Percentiles rank a stretch among this genome's conserved stretches.
These are phyloP conservation scores for Tolypocladium inflatum DNA, from an alignment of 2,329 filamentous ascomycete species.

Conservation along the genomic window DNA sequence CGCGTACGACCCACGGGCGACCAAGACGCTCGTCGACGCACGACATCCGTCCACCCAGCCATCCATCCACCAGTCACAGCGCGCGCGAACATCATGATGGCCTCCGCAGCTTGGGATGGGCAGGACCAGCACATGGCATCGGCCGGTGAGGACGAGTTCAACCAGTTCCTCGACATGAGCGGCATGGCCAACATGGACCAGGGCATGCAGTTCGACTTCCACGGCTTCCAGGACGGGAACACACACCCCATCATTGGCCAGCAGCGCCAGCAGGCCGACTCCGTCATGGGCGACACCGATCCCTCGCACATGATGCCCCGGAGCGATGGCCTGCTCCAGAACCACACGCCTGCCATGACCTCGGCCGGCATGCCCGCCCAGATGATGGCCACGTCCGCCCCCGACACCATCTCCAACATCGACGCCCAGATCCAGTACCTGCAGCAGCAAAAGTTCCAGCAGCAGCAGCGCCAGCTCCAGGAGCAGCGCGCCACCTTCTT, in stretches of 20 bases:
- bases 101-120: constrained; percentile 43
- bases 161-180: constrained; percentile 54
- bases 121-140: constrained; percentile 46
- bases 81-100: background rate
- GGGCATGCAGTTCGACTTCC: constrained; percentile 50
- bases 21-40: background rate
- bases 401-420: constrained; percentile 48
- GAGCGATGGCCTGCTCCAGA: constrained; percentile 27
- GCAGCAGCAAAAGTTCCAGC: constrained; percentile 53
- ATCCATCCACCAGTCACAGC: background rate
- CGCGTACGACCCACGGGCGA: background rate
- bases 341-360: constrained; percentile 39
- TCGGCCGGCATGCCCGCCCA: constrained; percentile 35
- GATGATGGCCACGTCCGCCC: constrained; percentile 28
- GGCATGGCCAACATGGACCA: constrained; percentile 43
- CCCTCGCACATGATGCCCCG: constrained; percentile 18
- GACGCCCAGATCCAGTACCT: constrained; percentile 59
- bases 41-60: background rate
- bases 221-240: constrained; percentile 37
- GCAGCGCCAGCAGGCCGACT: constrained; percentile 20
- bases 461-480: constrained; percentile 48
- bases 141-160: constrained; percentile 49
- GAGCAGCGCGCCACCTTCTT: constrained; percentile 50
- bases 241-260: constrained; percentile 21
- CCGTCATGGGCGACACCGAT: constrained; percentile 25